A percentile compares a stretch with the other conserved stretches of the same genome.
These are phyloP conservation scores for Ramaria sp. DNA, from an alignment of 768 basidiomycete species.

Conservation along the genomic window DNA sequence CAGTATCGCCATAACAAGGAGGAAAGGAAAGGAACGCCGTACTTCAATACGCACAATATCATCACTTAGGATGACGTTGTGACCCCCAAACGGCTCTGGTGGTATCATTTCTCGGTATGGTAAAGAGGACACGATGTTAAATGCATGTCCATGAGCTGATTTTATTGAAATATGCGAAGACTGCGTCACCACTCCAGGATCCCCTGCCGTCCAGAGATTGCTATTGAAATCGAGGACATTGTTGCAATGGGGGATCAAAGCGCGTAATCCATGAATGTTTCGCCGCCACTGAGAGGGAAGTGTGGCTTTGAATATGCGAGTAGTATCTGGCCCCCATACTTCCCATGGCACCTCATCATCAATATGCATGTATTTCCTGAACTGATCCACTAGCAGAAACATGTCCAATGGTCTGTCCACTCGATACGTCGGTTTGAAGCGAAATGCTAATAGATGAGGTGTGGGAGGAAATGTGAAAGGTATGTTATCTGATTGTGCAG, in stretches of 20 bases:
- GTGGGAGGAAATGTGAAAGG: neutral
- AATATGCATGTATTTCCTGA: neutral
- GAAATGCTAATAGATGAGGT: neutral
- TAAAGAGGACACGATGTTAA: neutral
- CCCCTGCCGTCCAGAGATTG: neutral
- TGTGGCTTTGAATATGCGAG: neutral
- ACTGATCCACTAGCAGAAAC: conserved; percentile 1
- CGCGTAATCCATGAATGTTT: conserved; percentile 3
- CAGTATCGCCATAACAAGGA: no score
- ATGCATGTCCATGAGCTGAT: neutral
- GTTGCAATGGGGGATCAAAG: conserved; percentile 1
- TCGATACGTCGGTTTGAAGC: neutral
- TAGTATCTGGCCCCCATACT: conserved; percentile 4
- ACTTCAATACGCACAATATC: conserved; percentile 5
- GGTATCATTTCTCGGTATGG: conserved; percentile 4
- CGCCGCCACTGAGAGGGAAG: conserved; percentile 5
- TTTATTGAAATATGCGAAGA: neutral
- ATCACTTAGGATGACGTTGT: conserved; percentile 1
- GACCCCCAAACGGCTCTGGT: neutral
- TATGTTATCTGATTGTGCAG: neutral
- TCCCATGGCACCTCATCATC: neutral
- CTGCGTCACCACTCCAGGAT: neutral
- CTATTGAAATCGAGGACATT: conserved; percentile 7
- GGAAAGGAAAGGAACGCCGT: neutral
- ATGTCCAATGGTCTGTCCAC: conserved; percentile 3